phyloP scores from a whole-genome alignment of 306 rosid species.

The Acacia crassicarpa region DNA sequence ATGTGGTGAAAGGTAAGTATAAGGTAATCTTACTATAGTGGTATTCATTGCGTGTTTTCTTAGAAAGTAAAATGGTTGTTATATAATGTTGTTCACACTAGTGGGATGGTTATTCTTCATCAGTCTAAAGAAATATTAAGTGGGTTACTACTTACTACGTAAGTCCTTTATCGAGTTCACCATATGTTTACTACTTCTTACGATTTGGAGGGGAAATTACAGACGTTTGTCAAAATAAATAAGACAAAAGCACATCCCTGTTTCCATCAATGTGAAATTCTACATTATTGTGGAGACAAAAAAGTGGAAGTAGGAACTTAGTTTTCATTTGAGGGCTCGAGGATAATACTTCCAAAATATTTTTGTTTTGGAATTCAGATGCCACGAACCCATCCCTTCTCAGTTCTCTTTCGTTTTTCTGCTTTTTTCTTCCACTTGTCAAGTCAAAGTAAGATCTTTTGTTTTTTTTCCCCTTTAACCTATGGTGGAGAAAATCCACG shows the following conservation, averaged over 20 bases:
- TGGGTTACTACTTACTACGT: neutral
- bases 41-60: neutral
- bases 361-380: slow-evolving; percentile 37
- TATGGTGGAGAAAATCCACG: slow-evolving; percentile 4
- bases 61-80: neutral
- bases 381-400: neutral
- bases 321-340: slow-evolving; percentile 85
- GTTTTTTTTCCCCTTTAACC: neutral
- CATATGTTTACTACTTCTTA: neutral
- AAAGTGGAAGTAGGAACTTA: slow-evolving; percentile 40
- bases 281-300: slow-evolving; percentile 41
- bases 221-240: neutral
- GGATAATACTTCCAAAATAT: slow-evolving; percentile 64
- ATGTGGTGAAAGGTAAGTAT: neutral
- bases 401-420: slow-evolving; percentile 21
- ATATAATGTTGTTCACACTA: neutral
- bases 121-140: neutral
- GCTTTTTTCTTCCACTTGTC: slow-evolving; percentile 2
- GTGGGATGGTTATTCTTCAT: neutral
- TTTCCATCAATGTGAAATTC: slow-evolving; percentile 36
- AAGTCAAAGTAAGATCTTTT: slow-evolving; percentile 32
- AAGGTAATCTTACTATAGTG: neutral
- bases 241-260: slow-evolving; percentile 31
- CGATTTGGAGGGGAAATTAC: neutral
- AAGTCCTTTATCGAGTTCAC: neutral